A percentile compares a stretch with the other conserved stretches of the same genome.
Conservation (phyloP, 495 filamentous ascomycete genomes). For the Penicillium coprophilum region DNA sequence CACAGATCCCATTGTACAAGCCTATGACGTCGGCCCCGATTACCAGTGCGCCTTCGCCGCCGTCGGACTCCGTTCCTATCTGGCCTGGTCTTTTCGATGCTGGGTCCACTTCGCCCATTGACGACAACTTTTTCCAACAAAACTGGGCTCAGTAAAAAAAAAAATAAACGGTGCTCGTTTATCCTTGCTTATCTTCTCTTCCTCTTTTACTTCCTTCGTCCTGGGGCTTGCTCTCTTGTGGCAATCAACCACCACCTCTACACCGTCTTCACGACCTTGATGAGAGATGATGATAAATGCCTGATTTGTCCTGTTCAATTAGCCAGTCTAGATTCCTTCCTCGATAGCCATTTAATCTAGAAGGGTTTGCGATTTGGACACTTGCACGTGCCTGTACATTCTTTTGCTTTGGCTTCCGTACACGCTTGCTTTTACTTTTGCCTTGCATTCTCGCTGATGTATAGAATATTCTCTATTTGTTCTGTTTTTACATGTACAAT, state of each 20-base stretch:
- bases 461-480: constrained; percentile 1
- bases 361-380: constrained; percentile 27
- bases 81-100: constrained; percentile 45
- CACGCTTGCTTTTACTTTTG: background rate
- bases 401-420: constrained; percentile 5
- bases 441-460: background rate
- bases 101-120: constrained; percentile 31
- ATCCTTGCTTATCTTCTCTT: constrained; percentile 17
- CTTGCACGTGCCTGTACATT: constrained; percentile 11
- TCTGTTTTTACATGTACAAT: constrained; percentile 11
- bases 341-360: constrained; percentile 41
- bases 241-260: constrained; percentile 51
- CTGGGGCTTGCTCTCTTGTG: constrained; percentile 23
- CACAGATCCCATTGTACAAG: constrained; percentile 32
- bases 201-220: constrained; percentile 6
- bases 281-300: constrained; percentile 57
- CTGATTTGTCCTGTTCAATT: constrained; percentile 41
- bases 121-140: constrained; percentile 37
- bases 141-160: constrained; percentile 41
- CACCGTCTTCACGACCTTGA: constrained; percentile 53
- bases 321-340: constrained; percentile 43
- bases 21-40: constrained; percentile 19
- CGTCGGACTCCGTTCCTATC: constrained; percentile 35
- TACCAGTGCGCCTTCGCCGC: constrained; percentile 26
- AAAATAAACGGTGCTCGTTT: constrained; percentile 13